Evolutionary conservation across 768 basidiomycete species (phyloP).

Genomic region (Mycena venus): DNA sequence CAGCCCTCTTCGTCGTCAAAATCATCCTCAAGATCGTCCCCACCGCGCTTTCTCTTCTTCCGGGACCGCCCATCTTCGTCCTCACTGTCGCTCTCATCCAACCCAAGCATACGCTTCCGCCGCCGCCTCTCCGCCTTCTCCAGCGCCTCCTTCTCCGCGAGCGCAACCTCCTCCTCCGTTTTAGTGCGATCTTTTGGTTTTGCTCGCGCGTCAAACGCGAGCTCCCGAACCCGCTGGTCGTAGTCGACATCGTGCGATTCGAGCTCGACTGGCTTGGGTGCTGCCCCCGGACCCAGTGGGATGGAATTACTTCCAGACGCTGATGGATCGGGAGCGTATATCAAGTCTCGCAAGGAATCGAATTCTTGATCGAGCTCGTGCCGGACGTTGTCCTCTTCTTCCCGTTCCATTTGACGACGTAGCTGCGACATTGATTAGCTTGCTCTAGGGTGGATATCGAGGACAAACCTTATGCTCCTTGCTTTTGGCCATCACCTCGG

Average conservation of each 20-base stretch:
- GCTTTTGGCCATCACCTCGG: slow-evolving; percentile 97
- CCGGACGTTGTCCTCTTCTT: slow-evolving; percentile 87
- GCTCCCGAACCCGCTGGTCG: slow-evolving; percentile 91
- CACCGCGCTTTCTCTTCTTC: slow-evolving; percentile 68
- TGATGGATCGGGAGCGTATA: slow-evolving; percentile 70
- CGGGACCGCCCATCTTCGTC: slow-evolving; percentile 61
- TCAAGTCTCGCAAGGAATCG: slow-evolving; percentile 80
- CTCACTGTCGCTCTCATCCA: slow-evolving; percentile 76
- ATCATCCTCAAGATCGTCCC: slow-evolving; percentile 95
- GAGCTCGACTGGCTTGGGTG: slow-evolving; percentile 33
- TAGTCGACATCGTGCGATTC: slow-evolving; percentile 76
- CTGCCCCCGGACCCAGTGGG: slow-evolving; percentile 49
- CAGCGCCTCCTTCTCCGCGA: slow-evolving; percentile 88
- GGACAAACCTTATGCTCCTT: slow-evolving; percentile 89
- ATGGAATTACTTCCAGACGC: slow-evolving; percentile 53
- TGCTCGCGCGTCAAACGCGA: slow-evolving; percentile 93
- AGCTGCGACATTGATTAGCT: slow-evolving; percentile 60
- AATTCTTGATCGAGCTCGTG: slow-evolving; percentile 92
- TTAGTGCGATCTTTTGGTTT: slow-evolving; percentile 96
- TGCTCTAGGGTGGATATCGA: background rate
- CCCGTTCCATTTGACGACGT: slow-evolving; percentile 88
- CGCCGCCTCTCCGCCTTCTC: slow-evolving; percentile 89
- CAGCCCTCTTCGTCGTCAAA: slow-evolving; percentile 65
- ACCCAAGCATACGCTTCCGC: slow-evolving; percentile 87
- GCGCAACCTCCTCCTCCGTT: slow-evolving; percentile 93